These are phyloP conservation scores for Zasmidium angulare DNA, from an alignment of 2,329 filamentous ascomycete species.

Conservation along the genomic window DNA sequence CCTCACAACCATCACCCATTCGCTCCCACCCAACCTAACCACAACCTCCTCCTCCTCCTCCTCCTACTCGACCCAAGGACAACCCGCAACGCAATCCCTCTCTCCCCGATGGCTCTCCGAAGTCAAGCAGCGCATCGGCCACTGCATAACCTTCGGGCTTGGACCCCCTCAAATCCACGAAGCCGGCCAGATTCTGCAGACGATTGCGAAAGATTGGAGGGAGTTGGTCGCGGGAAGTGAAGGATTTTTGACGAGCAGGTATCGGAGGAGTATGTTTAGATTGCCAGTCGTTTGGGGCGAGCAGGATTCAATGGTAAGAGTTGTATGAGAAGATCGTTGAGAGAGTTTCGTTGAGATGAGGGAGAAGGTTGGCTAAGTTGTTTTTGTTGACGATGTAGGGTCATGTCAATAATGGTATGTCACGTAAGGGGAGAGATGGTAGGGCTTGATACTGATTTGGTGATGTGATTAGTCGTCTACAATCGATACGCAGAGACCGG, in stretches of 20 bases:
- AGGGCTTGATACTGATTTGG: not conserved
- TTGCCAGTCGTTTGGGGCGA: slow-evolving; percentile 80
- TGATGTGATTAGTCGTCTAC: slow-evolving; percentile 61
- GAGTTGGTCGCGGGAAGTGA: slow-evolving; percentile 71
- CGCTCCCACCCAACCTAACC: not conserved
- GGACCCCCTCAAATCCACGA: slow-evolving; percentile 56
- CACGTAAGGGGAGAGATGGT: not conserved
- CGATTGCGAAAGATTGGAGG: slow-evolving; percentile 67
- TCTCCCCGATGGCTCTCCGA: slow-evolving; percentile 69
- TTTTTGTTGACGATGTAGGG: slow-evolving; percentile 38
- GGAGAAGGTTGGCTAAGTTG: slow-evolving; percentile 18
- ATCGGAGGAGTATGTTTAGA: slow-evolving; percentile 62
- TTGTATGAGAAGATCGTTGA: no score
- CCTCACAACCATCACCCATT: not conserved
- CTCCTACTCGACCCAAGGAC: slow-evolving; percentile 6
- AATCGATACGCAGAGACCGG: slow-evolving; percentile 80
- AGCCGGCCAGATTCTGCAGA: slow-evolving; percentile 59
- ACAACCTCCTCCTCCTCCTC: slow-evolving; percentile 1
- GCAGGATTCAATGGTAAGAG: slow-evolving; percentile 62
- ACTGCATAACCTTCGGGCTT: slow-evolving; percentile 74
- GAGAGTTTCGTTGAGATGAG: not conserved
- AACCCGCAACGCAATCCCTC: slow-evolving; percentile 31
- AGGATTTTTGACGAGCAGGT: slow-evolving; percentile 67
- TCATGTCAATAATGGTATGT: slow-evolving; percentile 72
- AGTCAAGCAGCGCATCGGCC: slow-evolving; percentile 66